These are phyloP conservation scores for Leccinum disarticulatum DNA, from an alignment of 768 basidiomycete species.

Conservation along the genomic window DNA sequence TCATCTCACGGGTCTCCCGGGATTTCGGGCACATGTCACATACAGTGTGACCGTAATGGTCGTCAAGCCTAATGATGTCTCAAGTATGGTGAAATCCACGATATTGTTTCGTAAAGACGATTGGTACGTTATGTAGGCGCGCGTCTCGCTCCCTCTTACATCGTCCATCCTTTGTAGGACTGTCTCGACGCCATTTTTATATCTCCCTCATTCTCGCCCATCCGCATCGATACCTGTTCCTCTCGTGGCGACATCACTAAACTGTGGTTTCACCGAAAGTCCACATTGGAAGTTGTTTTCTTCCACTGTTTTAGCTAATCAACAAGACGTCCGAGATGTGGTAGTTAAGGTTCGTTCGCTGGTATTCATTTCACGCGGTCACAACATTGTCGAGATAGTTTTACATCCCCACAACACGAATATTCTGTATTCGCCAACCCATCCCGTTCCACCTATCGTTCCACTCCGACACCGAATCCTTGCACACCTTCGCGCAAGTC, in stretches of 20 bases:
- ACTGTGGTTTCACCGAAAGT: slow-evolving; percentile 42
- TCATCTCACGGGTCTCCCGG: slow-evolving; percentile 68
- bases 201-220: slow-evolving; percentile 66
- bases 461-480: slow-evolving; percentile 52
- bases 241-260: slow-evolving; percentile 29
- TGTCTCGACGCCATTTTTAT: slow-evolving; percentile 61
- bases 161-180: slow-evolving; percentile 35
- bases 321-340: slow-evolving; percentile 40
- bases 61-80: slow-evolving; percentile 45
- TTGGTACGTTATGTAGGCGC: slow-evolving; percentile 41
- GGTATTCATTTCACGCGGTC: not conserved
- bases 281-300: slow-evolving; percentile 52
- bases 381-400: slow-evolving; percentile 26
- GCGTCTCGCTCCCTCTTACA: not conserved
- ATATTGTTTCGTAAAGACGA: slow-evolving; percentile 49
- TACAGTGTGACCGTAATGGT: slow-evolving; percentile 59
- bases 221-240: slow-evolving; percentile 49
- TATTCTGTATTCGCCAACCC: slow-evolving; percentile 53
- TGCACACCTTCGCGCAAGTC: slow-evolving; percentile 60
- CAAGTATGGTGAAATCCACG: slow-evolving; percentile 51
- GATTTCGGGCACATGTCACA: slow-evolving; percentile 64
- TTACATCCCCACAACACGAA: slow-evolving; percentile 59
- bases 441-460: slow-evolving; percentile 72
- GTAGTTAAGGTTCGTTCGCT: slow-evolving; percentile 27
- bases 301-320: slow-evolving; percentile 42